phyloP scores from a whole-genome alignment of 176 grass and related monocot genomes.

The Triticum timopheevii region DNA sequence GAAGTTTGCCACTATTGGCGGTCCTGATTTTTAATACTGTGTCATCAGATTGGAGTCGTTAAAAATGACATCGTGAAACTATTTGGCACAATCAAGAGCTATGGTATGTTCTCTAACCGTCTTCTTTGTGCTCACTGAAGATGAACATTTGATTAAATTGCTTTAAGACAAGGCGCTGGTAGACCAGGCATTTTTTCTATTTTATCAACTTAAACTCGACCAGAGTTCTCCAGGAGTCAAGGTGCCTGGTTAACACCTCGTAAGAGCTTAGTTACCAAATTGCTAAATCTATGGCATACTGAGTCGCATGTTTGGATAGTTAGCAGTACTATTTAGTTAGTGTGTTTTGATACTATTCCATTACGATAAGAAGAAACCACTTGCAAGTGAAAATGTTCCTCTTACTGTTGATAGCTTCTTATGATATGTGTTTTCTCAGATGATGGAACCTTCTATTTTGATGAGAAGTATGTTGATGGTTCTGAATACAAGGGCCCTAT shows the following conservation, averaged over 20 bases:
- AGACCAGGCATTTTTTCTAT: neutral
- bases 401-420: neutral
- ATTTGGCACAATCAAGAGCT: conserved; percentile 85
- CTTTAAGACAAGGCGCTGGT: neutral
- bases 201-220: neutral
- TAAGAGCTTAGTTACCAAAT: neutral
- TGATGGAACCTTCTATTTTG: conserved; percentile 90
- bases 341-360: neutral
- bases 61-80: conserved; percentile 92
- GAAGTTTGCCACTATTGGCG: neutral
- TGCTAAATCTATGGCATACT: neutral
- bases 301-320: neutral
- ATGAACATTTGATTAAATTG: conserved; percentile 10
- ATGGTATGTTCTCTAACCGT: conserved; percentile 49
- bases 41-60: conserved; percentile 68
- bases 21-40: conserved; percentile 28
- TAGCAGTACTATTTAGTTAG: neutral
- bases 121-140: neutral
- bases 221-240: neutral
- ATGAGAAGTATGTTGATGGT: conserved; percentile 88
- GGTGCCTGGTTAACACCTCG: neutral
- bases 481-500: conserved; percentile 85
- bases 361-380: neutral
- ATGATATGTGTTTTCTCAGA: conserved; percentile 45
- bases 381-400: neutral